Evolutionary conservation across 75 land plant species (phyloP), one percentile per base, ranked within the genome.

Genomic region (Pinus albicaulis): DNA sequence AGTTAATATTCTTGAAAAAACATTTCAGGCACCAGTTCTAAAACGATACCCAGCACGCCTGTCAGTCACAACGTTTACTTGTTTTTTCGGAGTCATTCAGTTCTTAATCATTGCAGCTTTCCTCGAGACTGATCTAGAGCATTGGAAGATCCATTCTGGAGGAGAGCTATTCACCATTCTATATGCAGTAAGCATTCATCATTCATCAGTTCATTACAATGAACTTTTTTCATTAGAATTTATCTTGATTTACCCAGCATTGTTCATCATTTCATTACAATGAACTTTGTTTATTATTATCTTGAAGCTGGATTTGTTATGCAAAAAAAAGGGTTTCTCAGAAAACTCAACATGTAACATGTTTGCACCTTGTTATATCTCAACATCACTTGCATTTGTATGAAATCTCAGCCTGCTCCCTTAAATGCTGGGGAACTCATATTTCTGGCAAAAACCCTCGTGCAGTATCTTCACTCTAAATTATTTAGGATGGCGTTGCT

Each of bases 21-120:
- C 3, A 57, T 57, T 17, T n/a, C 93, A 92, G 84, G 86, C 85
- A 3, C 95, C 95, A 10, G 87, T 92, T 15, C 80, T 92, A 61
- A 88, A 84, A 78, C 86, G 86, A 77, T 92, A 92, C 78, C 95
- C 95, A 15, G 95, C 95, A 6, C 74, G 91, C 17, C 82, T 92
- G 28, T 90, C 95, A 0, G 87, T 92, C 68, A 90, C 92, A 26
- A 82, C 95, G 22, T 92, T 82, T 81, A 88, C 90, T 7, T 84
- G 89, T 71, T 84, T 90, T 82, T 92, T 90, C 66, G 95, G 95
- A 11, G 79, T 90, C 10, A 78, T 92, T 5, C 95, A 92, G 84
- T 86, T 90, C 79, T 53, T 86, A 52, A 58, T 85, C 78, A 82
- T 92, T 8, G 95, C 95, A n/a, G 85, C 82, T 11, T 80, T 86